Evolutionary conservation across 805 yeast genomes (phyloP), one percentile per base, ranked within the genome.

Genomic region (Candida lessepsii): DNA sequence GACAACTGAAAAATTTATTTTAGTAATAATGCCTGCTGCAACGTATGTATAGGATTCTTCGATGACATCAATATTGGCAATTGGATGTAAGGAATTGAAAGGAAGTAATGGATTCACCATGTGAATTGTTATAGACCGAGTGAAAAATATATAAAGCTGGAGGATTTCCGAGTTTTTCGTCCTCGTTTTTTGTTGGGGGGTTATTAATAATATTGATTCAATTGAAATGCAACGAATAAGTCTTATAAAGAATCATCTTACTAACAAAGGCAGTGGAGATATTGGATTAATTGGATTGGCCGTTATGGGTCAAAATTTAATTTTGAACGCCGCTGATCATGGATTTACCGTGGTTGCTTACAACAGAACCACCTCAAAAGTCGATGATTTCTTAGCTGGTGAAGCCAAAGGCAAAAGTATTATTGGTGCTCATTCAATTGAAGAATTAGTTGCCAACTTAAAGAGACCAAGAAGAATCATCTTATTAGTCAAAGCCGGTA

Each of bases 241-340:
- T 13, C 31, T 42, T n/a, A 17, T 39, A n/a, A 9, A 26, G 21
- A 31, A 35, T 29, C 47, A 43, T 28, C 31, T 38, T 47, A 30
- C 63, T 61, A 28, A 52, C 56, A 81, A 86, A 64, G 27, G 20
- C 13, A 81, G 86, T 65, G 93, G 91, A 78, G 99, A 91, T 83
- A 82, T 91, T 70, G 99, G 97, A 71, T 86, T 91, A 68, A 90
- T 93, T 63, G 99, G 99, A 67, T 80, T 91, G 80, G 99, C 99
- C 84, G 99, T 91, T 56, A 91, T 91, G 99, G 99, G 99, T 72
- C 96, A 86, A 78, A 91, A 91, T 81, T 76, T 91, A 79, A 88
- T 91, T 67, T 79, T 91, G 54, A 91, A 91, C 72, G 95, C 95
- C 61, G 99, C 99, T 56, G 99, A 91, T 78, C 95, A 91, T 75